phyloP scores from a whole-genome alignment of 2,329 filamentous ascomycete genomes.

The Dryadomyces sulphureus region DNA sequence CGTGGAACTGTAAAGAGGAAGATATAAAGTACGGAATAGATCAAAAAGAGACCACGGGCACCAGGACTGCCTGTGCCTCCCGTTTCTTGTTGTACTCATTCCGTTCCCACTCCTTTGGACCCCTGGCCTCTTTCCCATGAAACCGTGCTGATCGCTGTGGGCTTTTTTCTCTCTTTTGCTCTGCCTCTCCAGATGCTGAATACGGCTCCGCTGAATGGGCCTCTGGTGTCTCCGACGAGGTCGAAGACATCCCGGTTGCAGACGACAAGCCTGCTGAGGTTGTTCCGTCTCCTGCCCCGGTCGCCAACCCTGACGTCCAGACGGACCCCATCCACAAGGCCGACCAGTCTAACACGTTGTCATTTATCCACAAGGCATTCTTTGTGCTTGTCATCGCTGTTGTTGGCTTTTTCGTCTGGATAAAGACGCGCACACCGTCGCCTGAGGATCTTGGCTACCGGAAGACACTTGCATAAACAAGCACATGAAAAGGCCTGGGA shows the following conservation, averaged over 20 bases:
- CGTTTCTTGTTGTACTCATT: neutral
- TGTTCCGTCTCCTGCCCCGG: neutral
- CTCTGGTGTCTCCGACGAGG: slow-evolving; percentile 20
- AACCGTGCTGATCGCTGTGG: slow-evolving; percentile 4
- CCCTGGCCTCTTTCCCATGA: neutral
- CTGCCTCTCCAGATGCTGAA: slow-evolving; percentile 15
- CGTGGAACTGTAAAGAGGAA: slow-evolving; percentile 55
- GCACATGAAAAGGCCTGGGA: neutral
- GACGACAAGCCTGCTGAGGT: slow-evolving; percentile 13
- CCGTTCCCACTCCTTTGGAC: neutral
- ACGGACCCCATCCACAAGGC: slow-evolving; percentile 2
- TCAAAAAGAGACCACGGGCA: neutral
- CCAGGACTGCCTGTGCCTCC: neutral
- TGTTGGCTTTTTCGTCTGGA: slow-evolving; percentile 27
- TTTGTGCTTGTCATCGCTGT: slow-evolving; percentile 33
- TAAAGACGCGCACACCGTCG: slow-evolving; percentile 25
- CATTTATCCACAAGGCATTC: slow-evolving; percentile 30
- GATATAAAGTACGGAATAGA: neutral
- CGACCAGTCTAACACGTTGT: slow-evolving; percentile 21
- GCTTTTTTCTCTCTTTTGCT: slow-evolving; percentile 7
- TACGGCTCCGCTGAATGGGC: slow-evolving; percentile 23
- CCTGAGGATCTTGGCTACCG: slow-evolving; percentile 22
- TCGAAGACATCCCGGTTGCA: slow-evolving; percentile 8
- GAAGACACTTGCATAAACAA: slow-evolving; percentile 26
- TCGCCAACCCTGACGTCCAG: neutral